Base-by-base conservation (phyloP, 148 eudicot genomes). In the Silene uniflora region DNA sequence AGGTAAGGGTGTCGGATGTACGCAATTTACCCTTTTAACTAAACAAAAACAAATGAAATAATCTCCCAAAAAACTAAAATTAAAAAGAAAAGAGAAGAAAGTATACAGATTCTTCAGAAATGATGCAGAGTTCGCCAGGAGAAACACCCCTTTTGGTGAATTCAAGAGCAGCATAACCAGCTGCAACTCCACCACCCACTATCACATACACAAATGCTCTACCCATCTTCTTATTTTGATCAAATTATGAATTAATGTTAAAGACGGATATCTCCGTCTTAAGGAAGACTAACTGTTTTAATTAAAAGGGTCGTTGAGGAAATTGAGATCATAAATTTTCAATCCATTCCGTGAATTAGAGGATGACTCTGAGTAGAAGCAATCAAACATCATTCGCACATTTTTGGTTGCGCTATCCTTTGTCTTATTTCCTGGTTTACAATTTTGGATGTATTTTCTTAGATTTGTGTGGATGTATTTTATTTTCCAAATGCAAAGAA, bases 91-190 rank as follows among this genome's bases (percentile, higher is more conserved):
- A 72, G 18, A 71, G 52, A 32, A 47, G 47, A 49, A 67, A 71
- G 52, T 12, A 71, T 64, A 94, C 98, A 69, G 98, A 70, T 87
- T 94, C 98, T 79, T 94, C 84, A 66, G 98, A 91, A 74, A 94
- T 91, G 88, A 94, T 91, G 69, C 98, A 94, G 62, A 94, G 97
- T 82, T 94, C 97, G 55, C 98, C 98, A 64, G 84, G 86, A 73
- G 90, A 84, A 24, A 94, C 92, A 5, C 96, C 95, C n/a, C 76
- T 71, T 24, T 77, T 83, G 42, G 84, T 81, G 82, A 94, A 91
- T 85, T 94, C 93, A 79, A 90, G 96, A 73, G 98, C 93, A 0
- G 98, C 98, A 66, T 91, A 94, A 5, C 98, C 98, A 87, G 98
- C 98, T 32, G 97, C 93, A 0, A 94, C 98, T 39, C 98, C 98